phyloP scores from a whole-genome alignment of 2,329 filamentous ascomycete genomes.

The Chaetomium sp. region DNA sequence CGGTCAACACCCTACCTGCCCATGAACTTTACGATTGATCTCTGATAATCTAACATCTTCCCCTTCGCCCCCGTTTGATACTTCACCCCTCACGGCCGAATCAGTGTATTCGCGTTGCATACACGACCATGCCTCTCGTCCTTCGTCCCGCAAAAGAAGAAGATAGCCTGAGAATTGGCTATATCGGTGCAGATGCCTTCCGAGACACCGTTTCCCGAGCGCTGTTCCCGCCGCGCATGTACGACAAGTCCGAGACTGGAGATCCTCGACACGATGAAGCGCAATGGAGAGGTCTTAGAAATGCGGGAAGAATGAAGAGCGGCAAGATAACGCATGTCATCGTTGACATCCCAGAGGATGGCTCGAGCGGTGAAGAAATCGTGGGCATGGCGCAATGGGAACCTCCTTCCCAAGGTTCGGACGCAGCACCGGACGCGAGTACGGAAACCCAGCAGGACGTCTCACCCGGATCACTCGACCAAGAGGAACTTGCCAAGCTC shows the following conservation, averaged over 20 bases:
- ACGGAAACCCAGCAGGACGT: neutral
- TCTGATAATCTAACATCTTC: too few species aligned
- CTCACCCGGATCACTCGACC: constrained; percentile 9
- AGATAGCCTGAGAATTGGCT: constrained; percentile 24
- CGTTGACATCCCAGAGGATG: constrained; percentile 13
- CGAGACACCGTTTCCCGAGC: constrained; percentile 7
- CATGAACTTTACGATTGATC: too few species aligned
- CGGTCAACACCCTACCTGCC: too few species aligned
- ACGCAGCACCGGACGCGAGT: too few species aligned
- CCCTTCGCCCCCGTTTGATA: neutral
- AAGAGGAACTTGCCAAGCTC: neutral
- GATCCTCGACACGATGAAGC: constrained; percentile 12
- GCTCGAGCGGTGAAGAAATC: constrained; percentile 1
- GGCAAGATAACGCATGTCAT: constrained; percentile 17
- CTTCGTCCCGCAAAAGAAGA: constrained; percentile 23
- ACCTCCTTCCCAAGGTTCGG: constrained; percentile 1
- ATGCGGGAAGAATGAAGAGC: constrained; percentile 10
- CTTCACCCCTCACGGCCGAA: too few species aligned
- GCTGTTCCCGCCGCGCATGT: constrained; percentile 17
- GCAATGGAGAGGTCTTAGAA: constrained; percentile 15
- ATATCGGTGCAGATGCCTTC: constrained; percentile 23
- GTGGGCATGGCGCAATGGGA: constrained; percentile 21
- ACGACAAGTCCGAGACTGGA: constrained; percentile 5
- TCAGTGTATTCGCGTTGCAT: too few species aligned
- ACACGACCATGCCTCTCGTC: constrained; percentile 21